Conservation (phyloP, 495 filamentous ascomycete genomes). For the Neurospora hispaniola region DNA sequence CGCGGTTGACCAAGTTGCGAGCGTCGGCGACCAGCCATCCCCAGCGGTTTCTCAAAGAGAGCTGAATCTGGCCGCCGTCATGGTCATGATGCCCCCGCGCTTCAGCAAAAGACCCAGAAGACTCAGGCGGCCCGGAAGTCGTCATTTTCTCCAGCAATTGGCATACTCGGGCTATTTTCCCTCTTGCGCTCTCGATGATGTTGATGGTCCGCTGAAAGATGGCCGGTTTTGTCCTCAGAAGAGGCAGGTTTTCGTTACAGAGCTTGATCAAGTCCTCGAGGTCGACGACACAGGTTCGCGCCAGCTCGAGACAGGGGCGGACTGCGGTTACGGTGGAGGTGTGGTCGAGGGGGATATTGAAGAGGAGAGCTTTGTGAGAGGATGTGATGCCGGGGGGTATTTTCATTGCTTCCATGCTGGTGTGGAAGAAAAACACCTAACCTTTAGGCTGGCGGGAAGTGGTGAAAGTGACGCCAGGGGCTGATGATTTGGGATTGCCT, state of each 20-base stretch:
- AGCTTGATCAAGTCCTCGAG: constrained; percentile 13
- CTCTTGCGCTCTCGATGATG: constrained; percentile 9
- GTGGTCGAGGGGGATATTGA: constrained; percentile 10
- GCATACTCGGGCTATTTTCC: constrained; percentile 5
- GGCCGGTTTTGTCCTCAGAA: constrained; percentile 1
- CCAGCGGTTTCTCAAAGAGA: not conserved
- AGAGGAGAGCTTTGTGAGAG: not conserved
- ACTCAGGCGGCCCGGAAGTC: not conserved
- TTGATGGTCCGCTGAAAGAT: constrained; percentile 7
- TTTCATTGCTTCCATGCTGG: not conserved
- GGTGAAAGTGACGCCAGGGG: not conserved
- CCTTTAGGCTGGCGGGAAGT: not conserved
- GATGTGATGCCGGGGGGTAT: not conserved
- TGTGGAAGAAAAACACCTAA: not conserved
- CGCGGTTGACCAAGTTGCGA: not conserved
- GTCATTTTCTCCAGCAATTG: constrained; percentile 7
- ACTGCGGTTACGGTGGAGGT: constrained; percentile 2
- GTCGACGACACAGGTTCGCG: constrained; percentile 10
- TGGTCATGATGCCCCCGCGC: not conserved
- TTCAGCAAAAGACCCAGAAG: not conserved
- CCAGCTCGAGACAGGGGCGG: constrained; percentile 10
- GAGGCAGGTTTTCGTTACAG: constrained; percentile 6
- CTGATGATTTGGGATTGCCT: not conserved
- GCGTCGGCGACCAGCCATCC: constrained; percentile 2
- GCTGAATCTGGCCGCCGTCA: not conserved